These are phyloP conservation scores for Cercospora berteroae DNA, from an alignment of 2,329 filamentous ascomycete genomes.

Conservation along the genomic window DNA sequence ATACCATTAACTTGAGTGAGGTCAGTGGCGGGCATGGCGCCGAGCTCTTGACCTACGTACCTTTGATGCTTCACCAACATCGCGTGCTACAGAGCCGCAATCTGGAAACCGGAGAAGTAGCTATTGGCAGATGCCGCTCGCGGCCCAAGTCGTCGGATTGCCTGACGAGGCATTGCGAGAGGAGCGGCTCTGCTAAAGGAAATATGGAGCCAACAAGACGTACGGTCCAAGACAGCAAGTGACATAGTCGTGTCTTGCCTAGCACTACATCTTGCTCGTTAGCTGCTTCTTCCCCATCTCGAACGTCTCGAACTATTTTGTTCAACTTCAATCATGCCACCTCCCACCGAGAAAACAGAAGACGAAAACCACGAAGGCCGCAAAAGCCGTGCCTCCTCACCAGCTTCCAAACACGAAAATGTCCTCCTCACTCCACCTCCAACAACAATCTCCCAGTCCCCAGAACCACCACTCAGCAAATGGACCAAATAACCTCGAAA, in stretches of 20 bases:
- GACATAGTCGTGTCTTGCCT: not conserved
- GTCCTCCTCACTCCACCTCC: not conserved
- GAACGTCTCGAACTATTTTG: not conserved
- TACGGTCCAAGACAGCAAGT: not conserved
- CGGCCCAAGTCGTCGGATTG: not conserved
- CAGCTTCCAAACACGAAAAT: not conserved
- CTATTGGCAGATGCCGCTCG: not conserved
- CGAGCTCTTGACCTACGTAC: constrained; percentile 5
- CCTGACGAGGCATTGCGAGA: not conserved
- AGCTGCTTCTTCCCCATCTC: not conserved
- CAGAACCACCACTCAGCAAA: not conserved
- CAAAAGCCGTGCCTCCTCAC: not conserved
- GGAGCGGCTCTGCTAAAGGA: not conserved
- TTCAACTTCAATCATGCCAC: not conserved
- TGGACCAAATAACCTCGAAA: not conserved
- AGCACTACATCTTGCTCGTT: not conserved
- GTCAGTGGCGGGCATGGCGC: not conserved
- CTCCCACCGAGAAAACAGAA: not conserved
- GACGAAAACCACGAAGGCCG: not conserved
- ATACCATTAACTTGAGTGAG: not conserved
- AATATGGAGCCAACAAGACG: not conserved
- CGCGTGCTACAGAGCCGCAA: not conserved
- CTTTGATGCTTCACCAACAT: not conserved
- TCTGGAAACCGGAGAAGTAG: not conserved
- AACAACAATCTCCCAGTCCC: not conserved